Base-by-base conservation (phyloP, 805 yeast genomes). In the Lipomyces yamanashiensis region DNA sequence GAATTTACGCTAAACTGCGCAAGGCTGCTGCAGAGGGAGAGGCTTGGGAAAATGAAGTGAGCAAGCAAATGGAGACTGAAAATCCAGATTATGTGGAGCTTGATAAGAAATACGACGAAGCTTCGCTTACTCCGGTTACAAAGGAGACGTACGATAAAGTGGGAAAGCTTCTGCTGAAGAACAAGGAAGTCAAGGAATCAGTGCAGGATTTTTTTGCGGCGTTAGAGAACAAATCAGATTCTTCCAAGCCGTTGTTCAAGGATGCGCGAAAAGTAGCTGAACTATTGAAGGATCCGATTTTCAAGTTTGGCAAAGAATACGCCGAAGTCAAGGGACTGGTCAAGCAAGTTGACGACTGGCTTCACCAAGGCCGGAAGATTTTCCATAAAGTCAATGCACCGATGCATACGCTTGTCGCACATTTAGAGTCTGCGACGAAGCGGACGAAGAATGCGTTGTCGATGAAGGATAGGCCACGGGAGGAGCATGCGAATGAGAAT, bases 381-480 rank as follows among this genome's bases (percentile, higher is more conserved):
- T 74, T 79, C 59, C 79, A 79, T 47, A 75, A 77, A 55, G 71
- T 74, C 2, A 74, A 76, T 59, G 78, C 79, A 0, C 73, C 79
- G 10, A 60, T 75, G 37, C 69, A 70, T 52, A 68, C 75, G 37
- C 66, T 78, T 54, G 69, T 62, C 43, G 64, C 64, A 8, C 77
- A 76, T 58, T 68, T 78, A 43, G 59, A 63, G 6, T 40, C 67
- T 15, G 63, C 75, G 6, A 70, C 64, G 37, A 71, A 69, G 58
- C 66, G 66, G 45, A 69, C 67, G 6, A 43, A 28, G 34, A 67
- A 43, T 48, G 71, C 75, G 9, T 67, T 76, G n/a, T 67, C 73
- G 53, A 17, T 69, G 17, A 15, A 21, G 1, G 57, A 53, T 41
- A 53, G 23, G 28, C 57, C 57, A 10, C 48, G 19, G 6, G 48